Evolutionary conservation across 768 basidiomycete genomes (phyloP), one percentile per base, ranked within the genome.

Genomic region (Mycena crocata): DNA sequence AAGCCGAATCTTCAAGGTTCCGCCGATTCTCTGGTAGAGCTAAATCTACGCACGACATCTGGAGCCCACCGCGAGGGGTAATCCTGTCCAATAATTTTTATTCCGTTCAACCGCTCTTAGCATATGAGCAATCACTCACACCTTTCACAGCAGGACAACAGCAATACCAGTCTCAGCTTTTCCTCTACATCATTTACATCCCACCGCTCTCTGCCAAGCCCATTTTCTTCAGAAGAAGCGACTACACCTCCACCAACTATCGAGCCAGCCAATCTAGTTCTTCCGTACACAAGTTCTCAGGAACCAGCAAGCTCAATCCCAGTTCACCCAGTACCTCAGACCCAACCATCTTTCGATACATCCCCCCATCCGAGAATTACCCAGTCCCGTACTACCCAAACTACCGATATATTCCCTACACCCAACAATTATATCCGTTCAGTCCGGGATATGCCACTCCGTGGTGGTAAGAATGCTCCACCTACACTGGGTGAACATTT

Each of bases 31-130:
- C n/a, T n/a, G n/a, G n/a, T n/a, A n/a, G n/a, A n/a, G n/a, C n/a
- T n/a, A n/a, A n/a, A n/a, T n/a, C n/a, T 49, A 17, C 50, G n/a
- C 8, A 52, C 23, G 23, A 52, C 34, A 52, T 52, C 51, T 52
- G 51, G 51, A 37, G 51, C 32, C 51, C 51, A 52, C 51, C 51
- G 51, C 34, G 35, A 37, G 51, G 34, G 51, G 34, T 52, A n/a
- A n/a, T 52, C 37, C 26, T 34, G n/a, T 26, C 24, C 37, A 32
- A 32, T 35, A 35, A 52, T 7, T 21, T 21, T n/a, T 2, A 15
- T 15, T 37, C 2, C 34, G 5, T 14, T 37, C 26, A 17, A 49
- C 28, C n/a, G 21, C 51, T n/a, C n/a, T n/a, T n/a, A n/a, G 7
- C 26, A 52, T 52, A 52, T 21, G 37, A 24, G 48, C 30, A 49